Evolutionary conservation across 2,329 filamentous ascomycete species (phyloP), one percentile per base, ranked within the genome.

Genomic region (Aureobasidium sp.): DNA sequence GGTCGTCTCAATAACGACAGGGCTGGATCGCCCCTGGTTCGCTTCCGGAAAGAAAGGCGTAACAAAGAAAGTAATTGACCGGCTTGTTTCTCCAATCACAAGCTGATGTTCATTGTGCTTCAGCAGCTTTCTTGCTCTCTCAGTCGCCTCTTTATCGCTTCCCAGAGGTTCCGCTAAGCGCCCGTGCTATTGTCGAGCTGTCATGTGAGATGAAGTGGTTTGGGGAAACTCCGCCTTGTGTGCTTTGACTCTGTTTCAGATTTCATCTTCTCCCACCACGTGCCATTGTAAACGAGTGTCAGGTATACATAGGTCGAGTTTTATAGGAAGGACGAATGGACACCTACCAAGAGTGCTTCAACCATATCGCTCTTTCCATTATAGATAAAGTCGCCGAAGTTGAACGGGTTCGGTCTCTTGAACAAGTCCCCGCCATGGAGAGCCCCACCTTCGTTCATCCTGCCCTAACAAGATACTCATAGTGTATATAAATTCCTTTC

Each of bases 81-180:
- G 15, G 5, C 20, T 20, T 37, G 48, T 51, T 36, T 6, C 20
- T 13, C 23, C 34, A 12, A 50, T 20, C 29, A 44, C 44, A 23
- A 59, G 9, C n/a, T 17, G 6, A 8, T 26, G 36, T 48, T 41
- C 44, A 27, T 59, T 50, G 10, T 59, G 7, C 23, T 42, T 26
- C 10, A 13, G 17, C 20, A 2, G 10, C 8, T 27, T 52, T 13
- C 10, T 17, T 26, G 23, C 51, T 56, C 46, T 29, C 17, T 55
- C 17, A 8, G 13, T n/a, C 29, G 13, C 7, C 23, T 13, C 20
- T 34, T 20, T 41, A 34, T 41, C 15, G 17, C 15, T 50, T 41
- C 41, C 6, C 12, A 37, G 32, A 10, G 13, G 56, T 59, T 59
- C 50, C 44, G 44, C 36, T 59, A 59, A 59, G 56, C 56, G 56